A percentile compares a stretch with the other conserved stretches of the same genome.
phyloP scores from a whole-genome alignment of 2,329 filamentous ascomycete genomes.

The Epichloe sp. region DNA sequence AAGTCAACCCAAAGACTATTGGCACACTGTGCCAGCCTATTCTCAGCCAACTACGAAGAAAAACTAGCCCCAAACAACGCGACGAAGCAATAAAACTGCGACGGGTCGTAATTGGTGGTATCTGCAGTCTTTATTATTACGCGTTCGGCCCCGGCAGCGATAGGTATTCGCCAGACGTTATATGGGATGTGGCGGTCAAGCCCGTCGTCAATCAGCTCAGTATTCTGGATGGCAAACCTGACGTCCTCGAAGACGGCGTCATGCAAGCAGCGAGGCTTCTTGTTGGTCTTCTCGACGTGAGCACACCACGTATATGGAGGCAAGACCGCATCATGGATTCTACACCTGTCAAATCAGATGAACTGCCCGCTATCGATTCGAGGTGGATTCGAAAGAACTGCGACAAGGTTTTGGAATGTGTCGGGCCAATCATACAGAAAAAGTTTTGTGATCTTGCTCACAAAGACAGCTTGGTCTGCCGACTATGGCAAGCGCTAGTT shows the following conservation, averaged over 20 bases:
- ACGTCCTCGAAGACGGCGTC: slow-evolving; percentile 35
- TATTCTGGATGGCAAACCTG: slow-evolving; percentile 19
- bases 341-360: slow-evolving; percentile 48
- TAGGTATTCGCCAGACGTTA: slow-evolving; percentile 52
- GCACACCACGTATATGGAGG: slow-evolving; percentile 52
- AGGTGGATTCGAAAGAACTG: slow-evolving; percentile 76
- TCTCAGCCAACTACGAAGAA: slow-evolving; percentile 53
- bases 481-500: slow-evolving; percentile 50
- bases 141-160: slow-evolving; percentile 58
- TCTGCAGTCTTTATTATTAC: slow-evolving; percentile 74
- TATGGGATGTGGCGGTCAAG: slow-evolving; percentile 66
- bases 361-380: slow-evolving; percentile 71
- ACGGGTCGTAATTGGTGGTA: slow-evolving; percentile 48
- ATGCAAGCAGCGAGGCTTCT: slow-evolving; percentile 56
- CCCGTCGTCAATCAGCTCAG: slow-evolving; percentile 49
- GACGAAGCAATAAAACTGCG: slow-evolving; percentile 38
- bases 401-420: slow-evolving; percentile 47
- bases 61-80: slow-evolving; percentile 40
- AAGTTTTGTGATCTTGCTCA: slow-evolving; percentile 50
- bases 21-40: slow-evolving; percentile 51
- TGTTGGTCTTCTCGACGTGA: slow-evolving; percentile 52
- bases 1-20: slow-evolving; percentile 29
- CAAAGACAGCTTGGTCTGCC: slow-evolving; percentile 37
- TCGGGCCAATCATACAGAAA: slow-evolving; percentile 45
- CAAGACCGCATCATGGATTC: slow-evolving; percentile 55